These are phyloP conservation scores for Penicillium coprophilum DNA, from an alignment of 495 filamentous ascomycete species.

Conservation along the genomic window DNA sequence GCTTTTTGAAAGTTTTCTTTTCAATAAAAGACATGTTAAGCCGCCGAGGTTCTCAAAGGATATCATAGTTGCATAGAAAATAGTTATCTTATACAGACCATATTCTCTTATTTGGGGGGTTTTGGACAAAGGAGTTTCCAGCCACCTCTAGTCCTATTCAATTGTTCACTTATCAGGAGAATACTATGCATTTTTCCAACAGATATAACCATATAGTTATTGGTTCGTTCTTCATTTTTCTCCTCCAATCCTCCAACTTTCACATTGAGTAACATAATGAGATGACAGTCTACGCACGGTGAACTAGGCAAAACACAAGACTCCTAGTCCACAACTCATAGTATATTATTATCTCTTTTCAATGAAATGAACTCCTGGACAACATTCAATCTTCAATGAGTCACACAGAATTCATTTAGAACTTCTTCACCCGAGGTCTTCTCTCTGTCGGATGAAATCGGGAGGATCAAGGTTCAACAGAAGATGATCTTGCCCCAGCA, in stretches of 20 bases:
- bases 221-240: not conserved
- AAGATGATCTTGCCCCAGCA: not conserved
- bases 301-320: not conserved
- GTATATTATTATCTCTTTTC: not conserved
- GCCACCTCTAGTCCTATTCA: too few relatives aligned
- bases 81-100: not conserved
- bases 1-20: not conserved
- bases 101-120: not conserved
- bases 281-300: not conserved
- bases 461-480: constrained; percentile 10
- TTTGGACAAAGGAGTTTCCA: not conserved
- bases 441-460: constrained; percentile 16
- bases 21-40: not conserved
- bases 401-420: not conserved
- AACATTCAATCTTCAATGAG: not conserved
- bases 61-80: not conserved
- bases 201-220: not conserved
- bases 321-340: not conserved
- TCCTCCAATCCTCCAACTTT: not conserved
- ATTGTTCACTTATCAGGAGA: not conserved
- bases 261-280: not conserved
- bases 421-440: not conserved
- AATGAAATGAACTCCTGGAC: not conserved
- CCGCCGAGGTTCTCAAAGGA: not conserved
- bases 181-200: not conserved